Evolutionary conservation across 306 rosid species (phyloP), one percentile per base, ranked within the genome.

Genomic region (Cucurbita moschata): DNA sequence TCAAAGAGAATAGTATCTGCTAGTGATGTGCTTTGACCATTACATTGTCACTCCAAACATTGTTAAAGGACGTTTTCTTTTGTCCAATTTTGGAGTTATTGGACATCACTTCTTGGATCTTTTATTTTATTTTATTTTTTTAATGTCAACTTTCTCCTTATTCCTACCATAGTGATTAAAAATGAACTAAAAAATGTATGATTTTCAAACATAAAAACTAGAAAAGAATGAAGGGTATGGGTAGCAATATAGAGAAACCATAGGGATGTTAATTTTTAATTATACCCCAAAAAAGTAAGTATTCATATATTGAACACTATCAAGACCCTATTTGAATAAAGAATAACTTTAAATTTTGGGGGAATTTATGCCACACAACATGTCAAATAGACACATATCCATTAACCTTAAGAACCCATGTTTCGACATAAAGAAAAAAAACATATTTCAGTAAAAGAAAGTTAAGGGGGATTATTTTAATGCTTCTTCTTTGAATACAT

Each of bases 331-430:
- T 66, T n/a, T n/a, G 72, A 18, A 66, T 18, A 66, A 66, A 43
- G 38, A 66, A 44, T 11, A 44, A n/a, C 39, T 18, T 44, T 19
- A 66, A 66, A 66, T 66, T 66, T 66, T 44, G 72, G 55, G 39
- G 54, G 55, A 66, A 66, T 66, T 66, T 66, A 21, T 66, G 72
- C 2, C n/a, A 10, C 10, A 43, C n/a, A 66, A 44, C n/a, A 66
- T 66, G 54, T 43, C 54, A 19, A 66, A 66, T 43, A 18, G 72
- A 66, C 54, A 66, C 8, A 40, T 64, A 64, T 64, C 30, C 50
- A 64, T 64, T 15, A 9, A 64, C 51, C 70, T 39, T 64, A 44
- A 66, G 72, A 66, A 66, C 11, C 54, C 54, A 66, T 66, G 72
- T 66, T 66, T 18, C 7, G 49, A 66, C 54, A 11, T 66, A 10